These are phyloP conservation scores for Aspergillus nomiae DNA, from an alignment of 2,329 filamentous ascomycete species.

Conservation along the genomic window DNA sequence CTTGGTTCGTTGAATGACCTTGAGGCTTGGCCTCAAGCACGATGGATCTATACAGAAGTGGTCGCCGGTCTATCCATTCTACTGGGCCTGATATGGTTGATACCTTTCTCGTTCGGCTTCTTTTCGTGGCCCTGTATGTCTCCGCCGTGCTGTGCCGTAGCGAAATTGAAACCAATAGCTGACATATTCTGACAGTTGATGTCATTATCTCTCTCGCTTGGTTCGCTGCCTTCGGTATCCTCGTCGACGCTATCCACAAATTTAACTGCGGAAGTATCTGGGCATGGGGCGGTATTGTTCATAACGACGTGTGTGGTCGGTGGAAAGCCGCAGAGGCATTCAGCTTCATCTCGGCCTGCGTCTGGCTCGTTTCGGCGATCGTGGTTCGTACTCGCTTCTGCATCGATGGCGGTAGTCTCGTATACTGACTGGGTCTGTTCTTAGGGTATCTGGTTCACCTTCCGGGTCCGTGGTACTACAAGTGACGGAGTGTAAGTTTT, in stretches of 20 bases:
- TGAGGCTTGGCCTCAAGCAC: slow-evolving; percentile 59
- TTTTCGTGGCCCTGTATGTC: slow-evolving; percentile 63
- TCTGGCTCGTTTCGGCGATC: slow-evolving; percentile 68
- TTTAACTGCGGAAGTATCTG: slow-evolving; percentile 60
- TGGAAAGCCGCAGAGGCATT: slow-evolving; percentile 75
- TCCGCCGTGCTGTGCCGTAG: neutral
- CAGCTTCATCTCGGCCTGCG: slow-evolving; percentile 68
- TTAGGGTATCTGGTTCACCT: slow-evolving; percentile 41
- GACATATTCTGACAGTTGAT: slow-evolving; percentile 52
- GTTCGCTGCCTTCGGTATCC: slow-evolving; percentile 69
- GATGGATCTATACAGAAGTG: slow-evolving; percentile 75
- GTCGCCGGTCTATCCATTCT: slow-evolving; percentile 70
- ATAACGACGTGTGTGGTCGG: slow-evolving; percentile 60
- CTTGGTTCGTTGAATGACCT: slow-evolving; percentile 55
- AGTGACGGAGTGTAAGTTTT: slow-evolving; percentile 26
- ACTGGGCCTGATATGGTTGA: slow-evolving; percentile 69
- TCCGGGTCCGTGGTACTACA: slow-evolving; percentile 25
- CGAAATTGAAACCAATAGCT: neutral
- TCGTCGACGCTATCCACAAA: slow-evolving; percentile 59
- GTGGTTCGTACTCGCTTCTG: slow-evolving; percentile 43
- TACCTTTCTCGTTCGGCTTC: slow-evolving; percentile 70
- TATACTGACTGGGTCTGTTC: neutral
- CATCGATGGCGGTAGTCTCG: neutral
- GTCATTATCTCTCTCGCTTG: slow-evolving; percentile 68
- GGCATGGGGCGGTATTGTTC: slow-evolving; percentile 59